phyloP scores from a whole-genome alignment of 805 yeast genomes.

The Ogataea neopini region DNA sequence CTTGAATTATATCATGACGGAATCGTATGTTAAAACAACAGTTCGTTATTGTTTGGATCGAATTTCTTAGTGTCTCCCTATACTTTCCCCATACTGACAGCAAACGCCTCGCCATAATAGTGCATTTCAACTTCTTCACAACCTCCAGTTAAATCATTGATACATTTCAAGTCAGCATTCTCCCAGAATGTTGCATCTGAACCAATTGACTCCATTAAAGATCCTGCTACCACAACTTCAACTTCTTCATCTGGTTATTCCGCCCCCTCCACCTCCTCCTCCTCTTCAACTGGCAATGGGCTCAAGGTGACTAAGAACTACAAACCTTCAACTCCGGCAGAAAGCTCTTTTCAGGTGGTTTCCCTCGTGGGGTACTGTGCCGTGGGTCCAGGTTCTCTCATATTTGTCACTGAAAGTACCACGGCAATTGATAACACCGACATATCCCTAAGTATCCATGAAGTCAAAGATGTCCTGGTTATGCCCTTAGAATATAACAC shows the following conservation, averaged over 20 bases:
- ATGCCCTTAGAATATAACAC: slow-evolving; percentile 19
- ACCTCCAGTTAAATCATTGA: not conserved
- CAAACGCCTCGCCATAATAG: not conserved
- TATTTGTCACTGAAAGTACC: slow-evolving; percentile 18
- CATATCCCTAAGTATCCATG: slow-evolving; percentile 8
- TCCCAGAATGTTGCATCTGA: not conserved
- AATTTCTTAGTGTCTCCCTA: no score
- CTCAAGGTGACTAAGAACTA: not conserved
- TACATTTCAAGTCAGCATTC: not conserved
- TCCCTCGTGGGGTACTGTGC: slow-evolving; percentile 18
- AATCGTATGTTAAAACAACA: not conserved
- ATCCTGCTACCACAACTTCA: not conserved
- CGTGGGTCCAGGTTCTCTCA: slow-evolving; percentile 21
- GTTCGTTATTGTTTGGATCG: no score
- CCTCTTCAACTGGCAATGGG: not conserved
- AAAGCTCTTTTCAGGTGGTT: not conserved
- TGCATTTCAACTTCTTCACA: not conserved
- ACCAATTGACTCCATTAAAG: no score
- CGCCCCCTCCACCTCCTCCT: not conserved
- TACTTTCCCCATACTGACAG: not conserved
- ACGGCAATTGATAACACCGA: slow-evolving; percentile 5
- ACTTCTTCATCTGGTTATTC: not conserved
- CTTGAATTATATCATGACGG: slow-evolving; percentile 2
- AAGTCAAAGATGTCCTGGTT: slow-evolving; percentile 21
- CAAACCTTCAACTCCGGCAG: not conserved